A percentile compares a stretch with the other conserved stretches of the same genome.
These are phyloP conservation scores for Allantophomopsis lycopodina DNA, from an alignment of 2,329 filamentous ascomycete genomes.

Conservation along the genomic window DNA sequence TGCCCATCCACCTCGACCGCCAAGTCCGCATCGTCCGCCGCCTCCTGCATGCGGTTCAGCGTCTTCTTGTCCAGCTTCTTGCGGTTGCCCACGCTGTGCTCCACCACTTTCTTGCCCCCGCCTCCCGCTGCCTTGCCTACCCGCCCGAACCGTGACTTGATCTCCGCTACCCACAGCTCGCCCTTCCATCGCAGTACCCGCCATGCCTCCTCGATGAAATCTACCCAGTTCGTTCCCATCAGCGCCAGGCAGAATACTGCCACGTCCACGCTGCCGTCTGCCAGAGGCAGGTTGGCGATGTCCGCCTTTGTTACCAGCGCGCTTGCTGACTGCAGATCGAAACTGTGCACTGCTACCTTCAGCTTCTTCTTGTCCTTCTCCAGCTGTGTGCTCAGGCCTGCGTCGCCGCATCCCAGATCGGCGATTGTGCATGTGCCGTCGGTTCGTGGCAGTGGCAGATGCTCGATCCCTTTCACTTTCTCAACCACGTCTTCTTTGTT, in stretches of 20 bases:
- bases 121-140: conserved; percentile 26
- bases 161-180: conserved; percentile 94
- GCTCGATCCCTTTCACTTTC: conserved; percentile 8
- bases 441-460: conserved; percentile 53
- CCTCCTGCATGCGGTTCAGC: conserved; percentile 24
- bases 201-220: conserved; percentile 93
- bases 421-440: conserved; percentile 65
- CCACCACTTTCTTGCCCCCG: conserved; percentile 26
- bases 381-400: conserved; percentile 60
- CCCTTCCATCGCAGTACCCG: conserved; percentile 85
- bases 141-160: conserved; percentile 79
- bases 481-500: conserved; percentile 14
- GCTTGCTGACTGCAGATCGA: conserved; percentile 70
- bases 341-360: conserved; percentile 66
- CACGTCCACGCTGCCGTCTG: conserved; percentile 65
- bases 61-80: conserved; percentile 39
- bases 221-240: conserved; percentile 98
- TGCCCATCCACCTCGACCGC: conserved; percentile 60
- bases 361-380: conserved; percentile 49
- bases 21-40: conserved; percentile 37
- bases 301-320: conserved; percentile 76
- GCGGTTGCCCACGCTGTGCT: conserved; percentile 60
- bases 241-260: conserved; percentile 91
- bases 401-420: conserved; percentile 89
- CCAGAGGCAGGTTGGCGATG: conserved; percentile 69